These are phyloP conservation scores for Zarea fungicola DNA, from an alignment of 2,329 filamentous ascomycete species.

Conservation along the genomic window DNA sequence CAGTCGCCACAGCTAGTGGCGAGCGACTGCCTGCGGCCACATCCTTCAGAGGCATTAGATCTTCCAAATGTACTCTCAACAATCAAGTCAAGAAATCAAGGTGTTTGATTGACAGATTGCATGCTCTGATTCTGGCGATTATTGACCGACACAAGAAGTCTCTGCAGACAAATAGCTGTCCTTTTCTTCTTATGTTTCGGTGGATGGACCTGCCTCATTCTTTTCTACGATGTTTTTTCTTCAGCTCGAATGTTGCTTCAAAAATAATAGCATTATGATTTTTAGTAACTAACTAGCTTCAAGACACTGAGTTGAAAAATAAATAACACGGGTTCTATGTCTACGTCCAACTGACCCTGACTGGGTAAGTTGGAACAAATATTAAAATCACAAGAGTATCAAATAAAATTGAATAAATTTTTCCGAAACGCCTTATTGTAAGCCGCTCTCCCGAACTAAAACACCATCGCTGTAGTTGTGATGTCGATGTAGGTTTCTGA, in stretches of 20 bases:
- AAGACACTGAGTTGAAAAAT: not conserved
- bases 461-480: too few relatives aligned
- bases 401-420: not conserved
- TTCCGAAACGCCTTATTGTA: too few relatives aligned
- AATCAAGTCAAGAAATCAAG: not conserved
- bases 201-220: too few relatives aligned
- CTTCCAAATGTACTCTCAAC: not conserved
- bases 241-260: too few relatives aligned
- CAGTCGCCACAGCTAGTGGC: not conserved
- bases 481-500: too few relatives aligned
- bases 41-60: constrained; percentile 1
- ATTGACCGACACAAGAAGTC: not conserved
- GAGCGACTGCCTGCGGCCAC: not conserved
- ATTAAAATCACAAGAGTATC: not conserved
- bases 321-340: not conserved
- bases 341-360: too few relatives aligned
- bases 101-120: not conserved
- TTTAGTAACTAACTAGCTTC: not conserved
- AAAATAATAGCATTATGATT: not conserved
- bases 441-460: too few relatives aligned
- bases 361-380: too few relatives aligned
- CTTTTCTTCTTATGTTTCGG: not conserved
- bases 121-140: not conserved
- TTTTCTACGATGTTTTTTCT: too few relatives aligned
- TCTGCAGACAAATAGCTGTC: not conserved